phyloP scores from a whole-genome alignment of 768 basidiomycete species.

The Mycena rosella region DNA sequence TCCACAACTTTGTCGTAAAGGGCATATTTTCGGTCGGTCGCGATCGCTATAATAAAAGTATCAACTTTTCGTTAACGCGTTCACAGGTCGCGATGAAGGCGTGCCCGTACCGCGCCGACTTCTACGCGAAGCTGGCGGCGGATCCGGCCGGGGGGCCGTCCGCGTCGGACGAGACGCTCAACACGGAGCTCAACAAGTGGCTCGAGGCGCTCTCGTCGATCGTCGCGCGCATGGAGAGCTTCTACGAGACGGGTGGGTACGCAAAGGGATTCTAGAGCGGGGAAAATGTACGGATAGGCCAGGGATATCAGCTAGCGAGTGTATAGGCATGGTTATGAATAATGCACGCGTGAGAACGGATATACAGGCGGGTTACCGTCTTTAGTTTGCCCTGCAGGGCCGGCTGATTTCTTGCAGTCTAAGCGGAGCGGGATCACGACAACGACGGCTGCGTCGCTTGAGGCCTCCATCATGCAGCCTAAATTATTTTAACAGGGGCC shows the following conservation, averaged over 20 bases:
- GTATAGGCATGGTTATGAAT: constrained; percentile 26
- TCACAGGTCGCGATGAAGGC: constrained; percentile 73
- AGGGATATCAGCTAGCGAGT: constrained; percentile 4
- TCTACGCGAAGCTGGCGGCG: constrained; percentile 75
- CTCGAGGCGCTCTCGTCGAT: constrained; percentile 70
- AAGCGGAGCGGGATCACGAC: constrained; percentile 12
- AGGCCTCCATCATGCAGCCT: neutral
- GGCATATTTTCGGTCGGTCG: constrained; percentile 68
- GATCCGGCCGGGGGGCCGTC: constrained; percentile 66
- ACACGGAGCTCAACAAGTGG: constrained; percentile 74
- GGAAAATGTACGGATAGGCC: constrained; percentile 1
- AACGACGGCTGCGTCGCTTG: constrained; percentile 14
- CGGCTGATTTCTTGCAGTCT: too few species aligned
- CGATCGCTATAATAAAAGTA: neutral
- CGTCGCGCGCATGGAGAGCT: constrained; percentile 65
- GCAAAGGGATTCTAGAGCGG: constrained; percentile 59
- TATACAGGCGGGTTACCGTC: neutral
- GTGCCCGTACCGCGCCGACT: constrained; percentile 74
- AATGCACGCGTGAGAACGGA: constrained; percentile 5
- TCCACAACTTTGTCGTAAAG: constrained; percentile 84
- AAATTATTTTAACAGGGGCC: neutral
- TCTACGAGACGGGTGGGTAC: constrained; percentile 72
- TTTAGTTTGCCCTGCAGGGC: neutral
- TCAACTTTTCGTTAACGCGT: constrained; percentile 12
- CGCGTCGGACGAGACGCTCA: constrained; percentile 62